These are phyloP conservation scores for Paramecium caudatum DNA, from an alignment of 73 alveolate genomes.

Conservation along the genomic window DNA sequence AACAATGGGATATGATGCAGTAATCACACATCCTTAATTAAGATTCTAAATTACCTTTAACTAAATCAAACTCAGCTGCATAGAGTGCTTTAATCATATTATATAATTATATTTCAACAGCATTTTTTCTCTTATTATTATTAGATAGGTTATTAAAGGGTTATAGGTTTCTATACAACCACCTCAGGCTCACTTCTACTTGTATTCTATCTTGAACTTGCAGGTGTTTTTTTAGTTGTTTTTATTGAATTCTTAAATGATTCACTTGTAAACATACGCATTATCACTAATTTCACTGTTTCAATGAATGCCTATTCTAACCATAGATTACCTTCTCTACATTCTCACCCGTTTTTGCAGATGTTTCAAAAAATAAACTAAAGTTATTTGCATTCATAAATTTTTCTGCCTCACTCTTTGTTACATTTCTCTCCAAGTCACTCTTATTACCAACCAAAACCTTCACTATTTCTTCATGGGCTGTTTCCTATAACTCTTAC, in stretches of 20 bases:
- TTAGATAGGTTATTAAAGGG: too few species aligned
- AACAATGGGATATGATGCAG: neutral
- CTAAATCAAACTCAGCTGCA: slow-evolving; percentile 57
- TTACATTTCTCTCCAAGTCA: neutral
- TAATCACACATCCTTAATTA: slow-evolving; percentile 45
- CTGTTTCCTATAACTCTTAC: neutral
- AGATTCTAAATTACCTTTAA: neutral
- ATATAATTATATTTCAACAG: too few species aligned
- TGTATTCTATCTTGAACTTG: neutral
- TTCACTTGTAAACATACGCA: slow-evolving; percentile 13
- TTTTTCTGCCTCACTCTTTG: neutral
- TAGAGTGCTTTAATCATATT: slow-evolving; percentile 30
- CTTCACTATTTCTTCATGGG: neutral
- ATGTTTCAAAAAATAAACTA: neutral
- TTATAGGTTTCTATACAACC: too few species aligned
- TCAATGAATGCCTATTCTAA: slow-evolving; percentile 22
- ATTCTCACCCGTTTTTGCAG: slow-evolving; percentile 40
- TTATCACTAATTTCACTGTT: neutral
- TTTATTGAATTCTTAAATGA: neutral
- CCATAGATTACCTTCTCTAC: slow-evolving; percentile 11
- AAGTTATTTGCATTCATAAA: neutral
- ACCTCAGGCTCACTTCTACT: neutral
- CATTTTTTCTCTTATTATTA: too few species aligned
- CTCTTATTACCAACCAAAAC: slow-evolving; percentile 38
- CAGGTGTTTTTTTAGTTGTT: neutral